These are phyloP conservation scores for Picea sitchensis DNA, from an alignment of 75 land plant genomes.

Conservation along the genomic window DNA sequence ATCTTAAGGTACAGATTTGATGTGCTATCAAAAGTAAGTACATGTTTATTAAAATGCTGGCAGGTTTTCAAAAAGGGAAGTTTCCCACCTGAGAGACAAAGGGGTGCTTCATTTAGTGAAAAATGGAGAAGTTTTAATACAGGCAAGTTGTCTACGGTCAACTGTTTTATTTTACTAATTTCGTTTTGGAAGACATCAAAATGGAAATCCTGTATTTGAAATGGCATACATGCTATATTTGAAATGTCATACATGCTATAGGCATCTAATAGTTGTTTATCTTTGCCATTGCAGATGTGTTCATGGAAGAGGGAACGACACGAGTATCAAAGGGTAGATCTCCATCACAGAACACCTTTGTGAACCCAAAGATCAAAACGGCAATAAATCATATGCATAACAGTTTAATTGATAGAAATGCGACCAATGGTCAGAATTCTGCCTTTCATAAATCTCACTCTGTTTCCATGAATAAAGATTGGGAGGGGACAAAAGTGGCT, in stretches of 20 bases:
- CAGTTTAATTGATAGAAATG: neutral
- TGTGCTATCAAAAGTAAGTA: neutral
- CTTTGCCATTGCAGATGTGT: neutral
- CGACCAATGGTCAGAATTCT: neutral
- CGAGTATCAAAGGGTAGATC: neutral
- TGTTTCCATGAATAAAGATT: neutral
- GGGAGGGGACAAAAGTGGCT: neutral
- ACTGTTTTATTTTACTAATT: neutral
- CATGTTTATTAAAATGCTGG: neutral
- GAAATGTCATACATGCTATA: neutral
- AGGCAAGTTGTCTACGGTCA: conserved; percentile 6
- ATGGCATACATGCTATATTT: neutral
- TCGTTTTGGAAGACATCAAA: neutral
- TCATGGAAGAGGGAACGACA: conserved; percentile 1
- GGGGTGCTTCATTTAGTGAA: neutral
- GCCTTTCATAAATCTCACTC: neutral
- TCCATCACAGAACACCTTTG: neutral
- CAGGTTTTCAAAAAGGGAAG: conserved; percentile 7
- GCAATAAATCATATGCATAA: neutral
- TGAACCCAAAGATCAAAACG: neutral
- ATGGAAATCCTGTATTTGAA: neutral
- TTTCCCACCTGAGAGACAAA: neutral
- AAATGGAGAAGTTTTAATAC: neutral
- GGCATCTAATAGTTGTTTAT: neutral
- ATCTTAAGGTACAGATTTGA: neutral